Conservation (phyloP, 148 eudicot genomes). For the Diospyros kaki region DNA sequence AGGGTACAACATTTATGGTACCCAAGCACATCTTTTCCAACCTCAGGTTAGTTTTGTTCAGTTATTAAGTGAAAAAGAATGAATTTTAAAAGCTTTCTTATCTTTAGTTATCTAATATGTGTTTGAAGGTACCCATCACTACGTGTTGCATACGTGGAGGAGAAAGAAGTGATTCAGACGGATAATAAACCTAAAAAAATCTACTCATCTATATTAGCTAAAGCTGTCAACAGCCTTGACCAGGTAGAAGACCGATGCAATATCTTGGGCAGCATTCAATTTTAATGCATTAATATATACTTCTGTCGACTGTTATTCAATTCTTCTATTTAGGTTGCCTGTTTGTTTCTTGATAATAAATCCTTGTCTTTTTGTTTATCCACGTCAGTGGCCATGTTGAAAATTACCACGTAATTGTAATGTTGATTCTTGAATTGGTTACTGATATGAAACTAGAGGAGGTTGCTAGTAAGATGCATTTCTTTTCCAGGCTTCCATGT, state of each 20-base stretch:
- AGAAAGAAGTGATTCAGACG: slow-evolving; percentile 50
- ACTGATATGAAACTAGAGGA: neutral
- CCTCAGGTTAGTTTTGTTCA: too few species aligned
- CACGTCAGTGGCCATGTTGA: too few species aligned
- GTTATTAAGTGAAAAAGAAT: too few species aligned
- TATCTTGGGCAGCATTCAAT: neutral
- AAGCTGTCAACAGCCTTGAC: slow-evolving; percentile 79
- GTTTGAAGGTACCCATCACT: slow-evolving; percentile 71
- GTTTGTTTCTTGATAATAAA: neutral
- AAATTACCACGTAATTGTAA: too few species aligned
- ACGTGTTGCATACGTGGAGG: slow-evolving; percentile 97
- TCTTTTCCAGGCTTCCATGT: neutral
- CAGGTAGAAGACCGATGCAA: slow-evolving; percentile 49
- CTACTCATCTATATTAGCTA: slow-evolving; percentile 81
- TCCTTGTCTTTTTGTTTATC: too few species aligned
- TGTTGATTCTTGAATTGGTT: neutral
- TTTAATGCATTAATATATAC: neutral
- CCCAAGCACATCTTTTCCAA: too few species aligned
- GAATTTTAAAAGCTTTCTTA: neutral
- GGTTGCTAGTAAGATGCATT: neutral
- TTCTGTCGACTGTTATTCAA: neutral
- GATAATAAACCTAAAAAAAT: slow-evolving; percentile 33
- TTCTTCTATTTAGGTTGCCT: neutral
- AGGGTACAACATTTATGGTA: too few species aligned
- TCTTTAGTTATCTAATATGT: slow-evolving; percentile 7